Conservation (phyloP, 169 alveolate species). For the Cryptosporidium sp. region DNA sequence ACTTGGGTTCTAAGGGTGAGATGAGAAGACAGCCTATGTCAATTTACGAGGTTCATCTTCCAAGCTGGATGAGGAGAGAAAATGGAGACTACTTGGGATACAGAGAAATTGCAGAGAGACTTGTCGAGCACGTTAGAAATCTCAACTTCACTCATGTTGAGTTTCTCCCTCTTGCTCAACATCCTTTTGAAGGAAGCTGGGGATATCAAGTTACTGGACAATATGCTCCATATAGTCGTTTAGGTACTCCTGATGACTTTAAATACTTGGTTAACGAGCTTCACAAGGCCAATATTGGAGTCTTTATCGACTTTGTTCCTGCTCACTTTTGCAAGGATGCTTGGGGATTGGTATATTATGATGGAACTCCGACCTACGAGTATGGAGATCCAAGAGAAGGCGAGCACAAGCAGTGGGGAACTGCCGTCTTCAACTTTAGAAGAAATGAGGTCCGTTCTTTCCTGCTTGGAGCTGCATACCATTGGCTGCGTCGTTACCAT, state of each 20-base stretch:
- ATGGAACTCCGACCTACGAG: constrained; percentile 82
- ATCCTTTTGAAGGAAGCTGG: constrained; percentile 85
- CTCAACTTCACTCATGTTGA: constrained; percentile 84
- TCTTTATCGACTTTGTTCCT: constrained; percentile 81
- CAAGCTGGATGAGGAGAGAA: constrained; percentile 84
- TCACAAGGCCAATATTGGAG: constrained; percentile 82
- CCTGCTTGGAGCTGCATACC: constrained; percentile 83
- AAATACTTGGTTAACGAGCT: constrained; percentile 80
- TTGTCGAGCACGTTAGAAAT: constrained; percentile 79
- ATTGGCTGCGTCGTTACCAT: constrained; percentile 83
- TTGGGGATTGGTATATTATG: constrained; percentile 83
- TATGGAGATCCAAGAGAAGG: constrained; percentile 85
- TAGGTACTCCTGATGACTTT: constrained; percentile 82
- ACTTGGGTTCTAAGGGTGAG: constrained; percentile 76
- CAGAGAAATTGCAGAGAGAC: constrained; percentile 81
- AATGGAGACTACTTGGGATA: constrained; percentile 78
- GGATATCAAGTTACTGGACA: constrained; percentile 84
- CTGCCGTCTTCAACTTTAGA: constrained; percentile 80
- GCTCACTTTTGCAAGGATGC: constrained; percentile 83
- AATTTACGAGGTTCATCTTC: constrained; percentile 83
- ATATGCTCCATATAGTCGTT: constrained; percentile 82
- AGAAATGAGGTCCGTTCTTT: constrained; percentile 82
- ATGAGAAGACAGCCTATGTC: constrained; percentile 82
- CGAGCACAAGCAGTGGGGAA: constrained; percentile 84
- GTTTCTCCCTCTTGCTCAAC: constrained; percentile 84